These are phyloP conservation scores for Fomitopsis pinicola DNA, from an alignment of 1,284 basidiomycete genomes.

Conservation along the genomic window DNA sequence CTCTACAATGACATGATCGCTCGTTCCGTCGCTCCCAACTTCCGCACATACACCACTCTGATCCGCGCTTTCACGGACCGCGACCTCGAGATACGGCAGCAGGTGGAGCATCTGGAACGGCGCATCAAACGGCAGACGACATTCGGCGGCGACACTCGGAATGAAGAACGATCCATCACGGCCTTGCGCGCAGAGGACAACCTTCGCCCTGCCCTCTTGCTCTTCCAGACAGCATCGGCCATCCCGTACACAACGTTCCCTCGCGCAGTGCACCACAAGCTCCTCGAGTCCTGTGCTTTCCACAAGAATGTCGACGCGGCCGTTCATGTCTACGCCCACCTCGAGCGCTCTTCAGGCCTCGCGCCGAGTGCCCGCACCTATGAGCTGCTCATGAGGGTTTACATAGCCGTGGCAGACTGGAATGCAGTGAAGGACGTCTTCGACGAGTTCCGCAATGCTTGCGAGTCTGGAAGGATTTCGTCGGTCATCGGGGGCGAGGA, in stretches of 20 bases:
- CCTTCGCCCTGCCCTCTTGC: conserved; percentile 63
- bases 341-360: conserved; percentile 47
- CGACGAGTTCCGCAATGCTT: conserved; percentile 49
- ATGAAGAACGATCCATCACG: conserved; percentile 30
- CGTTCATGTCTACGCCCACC: conserved; percentile 62
- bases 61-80: conserved; percentile 70
- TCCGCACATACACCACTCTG: conserved; percentile 65
- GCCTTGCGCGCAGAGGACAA: conserved; percentile 62
- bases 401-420: conserved; percentile 50
- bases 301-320: conserved; percentile 62
- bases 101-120: conserved; percentile 39
- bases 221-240: conserved; percentile 61
- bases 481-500: conserved; percentile 8
- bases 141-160: conserved; percentile 17
- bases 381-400: conserved; percentile 59
- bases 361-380: conserved; percentile 44
- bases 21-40: conserved; percentile 63
- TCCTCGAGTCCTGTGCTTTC: conserved; percentile 65
- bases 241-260: conserved; percentile 34
- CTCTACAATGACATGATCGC: conserved; percentile 76
- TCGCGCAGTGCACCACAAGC: conserved; percentile 41
- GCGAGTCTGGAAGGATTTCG: conserved; percentile 32
- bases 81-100: conserved; percentile 49
- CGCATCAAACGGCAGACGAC: conserved; percentile 35
- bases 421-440: conserved; percentile 66